Percentiles rank a stretch among this genome's conserved stretches.
phyloP scores from a whole-genome alignment of 2,329 filamentous ascomycete species.

The Zymoseptoria ardabiliae region DNA sequence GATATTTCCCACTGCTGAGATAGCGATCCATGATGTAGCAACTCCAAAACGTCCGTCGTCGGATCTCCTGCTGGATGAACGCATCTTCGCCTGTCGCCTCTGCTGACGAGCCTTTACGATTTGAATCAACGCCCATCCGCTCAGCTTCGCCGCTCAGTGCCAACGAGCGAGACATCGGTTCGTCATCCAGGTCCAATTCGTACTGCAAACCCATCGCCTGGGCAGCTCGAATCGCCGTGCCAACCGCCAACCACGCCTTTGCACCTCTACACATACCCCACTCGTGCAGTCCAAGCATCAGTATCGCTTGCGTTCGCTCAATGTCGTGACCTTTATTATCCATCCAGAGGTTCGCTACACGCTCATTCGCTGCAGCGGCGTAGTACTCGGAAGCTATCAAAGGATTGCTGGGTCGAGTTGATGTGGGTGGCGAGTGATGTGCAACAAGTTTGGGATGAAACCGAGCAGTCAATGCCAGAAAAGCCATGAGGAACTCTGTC shows the following conservation, averaged over 20 bases:
- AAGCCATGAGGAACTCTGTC: slow-evolving; percentile 53
- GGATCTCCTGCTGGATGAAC: slow-evolving; percentile 56
- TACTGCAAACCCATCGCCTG: slow-evolving; percentile 56
- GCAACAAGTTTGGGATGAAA: slow-evolving; percentile 56
- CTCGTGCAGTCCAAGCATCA: slow-evolving; percentile 66
- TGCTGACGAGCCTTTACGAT: slow-evolving; percentile 24
- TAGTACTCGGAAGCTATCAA: slow-evolving; percentile 57
- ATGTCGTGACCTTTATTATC: slow-evolving; percentile 48
- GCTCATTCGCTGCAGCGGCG: slow-evolving; percentile 49
- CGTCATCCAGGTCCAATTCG: slow-evolving; percentile 40
- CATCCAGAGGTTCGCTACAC: slow-evolving; percentile 43
- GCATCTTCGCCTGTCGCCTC: slow-evolving; percentile 27
- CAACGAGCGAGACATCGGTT: slow-evolving; percentile 31
- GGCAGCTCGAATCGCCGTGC: slow-evolving; percentile 52
- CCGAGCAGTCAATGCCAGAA: slow-evolving; percentile 61
- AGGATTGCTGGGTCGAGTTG: slow-evolving; percentile 43
- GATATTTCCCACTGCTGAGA: slow-evolving; percentile 56
- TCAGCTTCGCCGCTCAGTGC: slow-evolving; percentile 34
- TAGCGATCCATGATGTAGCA: slow-evolving; percentile 67
- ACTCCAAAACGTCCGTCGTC: slow-evolving; percentile 65
- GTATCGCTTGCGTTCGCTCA: slow-evolving; percentile 57
- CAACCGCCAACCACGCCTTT: slow-evolving; percentile 60
- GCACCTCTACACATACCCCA: slow-evolving; percentile 59
- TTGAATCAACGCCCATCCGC: slow-evolving; percentile 28
- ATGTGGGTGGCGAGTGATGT: slow-evolving; percentile 46